Percentiles rank a stretch among this genome's conserved stretches.
phyloP scores from a whole-genome alignment of 495 filamentous ascomycete genomes.

The Pyronema omphalodes region DNA sequence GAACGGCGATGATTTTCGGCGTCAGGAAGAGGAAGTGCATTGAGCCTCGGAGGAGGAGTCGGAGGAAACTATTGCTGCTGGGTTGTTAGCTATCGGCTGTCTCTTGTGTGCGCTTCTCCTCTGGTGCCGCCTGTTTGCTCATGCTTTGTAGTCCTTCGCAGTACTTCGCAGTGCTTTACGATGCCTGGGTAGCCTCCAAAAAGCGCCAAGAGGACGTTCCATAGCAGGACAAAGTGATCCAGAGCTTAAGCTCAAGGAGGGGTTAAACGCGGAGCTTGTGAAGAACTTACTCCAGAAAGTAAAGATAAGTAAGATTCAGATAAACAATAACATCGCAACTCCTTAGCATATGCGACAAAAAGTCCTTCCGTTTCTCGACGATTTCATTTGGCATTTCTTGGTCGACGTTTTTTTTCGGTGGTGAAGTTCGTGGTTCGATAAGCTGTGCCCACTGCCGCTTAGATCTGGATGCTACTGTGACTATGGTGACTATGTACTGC shows the following conservation, averaged over 20 bases:
- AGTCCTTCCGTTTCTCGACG: conserved; percentile 27
- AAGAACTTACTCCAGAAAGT: conserved; percentile 48
- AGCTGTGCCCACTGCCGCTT: too few relatives aligned
- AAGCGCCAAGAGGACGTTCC: too few relatives aligned
- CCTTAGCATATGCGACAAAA: conserved; percentile 42
- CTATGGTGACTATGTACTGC: too few relatives aligned
- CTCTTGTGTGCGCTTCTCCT: neutral
- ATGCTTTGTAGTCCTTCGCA: neutral
- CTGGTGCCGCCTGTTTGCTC: neutral
- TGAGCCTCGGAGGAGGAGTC: conserved; percentile 39
- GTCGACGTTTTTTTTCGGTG: too few relatives aligned
- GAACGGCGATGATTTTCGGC: conserved; percentile 37
- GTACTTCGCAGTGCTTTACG: too few relatives aligned
- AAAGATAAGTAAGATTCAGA: conserved; percentile 46
- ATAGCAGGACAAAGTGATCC: too few relatives aligned
- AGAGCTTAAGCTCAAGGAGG: too few relatives aligned
- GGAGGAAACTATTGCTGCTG: conserved; percentile 43
- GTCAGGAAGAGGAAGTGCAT: conserved; percentile 49
- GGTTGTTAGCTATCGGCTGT: neutral
- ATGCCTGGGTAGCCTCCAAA: too few relatives aligned
- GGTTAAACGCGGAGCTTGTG: neutral
- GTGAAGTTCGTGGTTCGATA: too few relatives aligned
- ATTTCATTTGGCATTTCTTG: neutral
- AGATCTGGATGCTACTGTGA: too few relatives aligned
- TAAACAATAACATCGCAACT: conserved; percentile 49